These are phyloP conservation scores for Chlorella sp. DNA, from an alignment of 139 green algal genomes.

Conservation along the genomic window DNA sequence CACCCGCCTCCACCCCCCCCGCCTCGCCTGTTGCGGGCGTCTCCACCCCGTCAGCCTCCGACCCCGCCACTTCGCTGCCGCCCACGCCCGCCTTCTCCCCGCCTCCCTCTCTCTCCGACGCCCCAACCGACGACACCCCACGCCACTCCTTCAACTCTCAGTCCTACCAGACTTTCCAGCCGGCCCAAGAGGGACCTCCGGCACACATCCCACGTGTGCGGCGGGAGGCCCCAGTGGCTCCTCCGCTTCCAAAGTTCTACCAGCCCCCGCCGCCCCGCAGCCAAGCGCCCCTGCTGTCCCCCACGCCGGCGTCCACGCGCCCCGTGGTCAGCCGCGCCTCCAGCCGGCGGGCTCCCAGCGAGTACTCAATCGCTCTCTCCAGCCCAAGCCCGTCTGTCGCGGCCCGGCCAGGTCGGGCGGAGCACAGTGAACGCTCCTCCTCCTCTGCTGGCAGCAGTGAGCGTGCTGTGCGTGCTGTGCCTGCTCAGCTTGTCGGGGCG, in stretches of 20 bases:
- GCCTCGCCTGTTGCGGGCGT: neutral
- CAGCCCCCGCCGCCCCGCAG: neutral
- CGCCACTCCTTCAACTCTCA: neutral
- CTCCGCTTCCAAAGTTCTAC: neutral
- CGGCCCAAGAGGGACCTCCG: neutral
- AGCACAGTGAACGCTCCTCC: neutral
- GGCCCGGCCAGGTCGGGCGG: neutral
- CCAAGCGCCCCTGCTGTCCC: neutral
- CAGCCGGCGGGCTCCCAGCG: neutral
- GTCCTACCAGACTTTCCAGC: neutral
- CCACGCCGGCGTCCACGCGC: neutral
- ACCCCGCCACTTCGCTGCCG: neutral
- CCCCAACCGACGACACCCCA: neutral
- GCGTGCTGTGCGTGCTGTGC: neutral
- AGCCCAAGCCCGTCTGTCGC: neutral
- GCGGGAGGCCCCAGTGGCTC: neutral
- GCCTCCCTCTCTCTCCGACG: neutral
- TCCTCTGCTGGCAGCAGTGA: neutral
- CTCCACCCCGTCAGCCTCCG: neutral
- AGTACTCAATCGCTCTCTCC: neutral
- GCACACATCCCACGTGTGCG: neutral
- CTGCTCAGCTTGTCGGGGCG: too few relatives aligned
- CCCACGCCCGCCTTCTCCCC: neutral
- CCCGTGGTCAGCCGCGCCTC: neutral
- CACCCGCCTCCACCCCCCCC: too few relatives aligned